Conservation (phyloP, 371 early-diverging fungal species). For the Umbelopsis sp. region DNA sequence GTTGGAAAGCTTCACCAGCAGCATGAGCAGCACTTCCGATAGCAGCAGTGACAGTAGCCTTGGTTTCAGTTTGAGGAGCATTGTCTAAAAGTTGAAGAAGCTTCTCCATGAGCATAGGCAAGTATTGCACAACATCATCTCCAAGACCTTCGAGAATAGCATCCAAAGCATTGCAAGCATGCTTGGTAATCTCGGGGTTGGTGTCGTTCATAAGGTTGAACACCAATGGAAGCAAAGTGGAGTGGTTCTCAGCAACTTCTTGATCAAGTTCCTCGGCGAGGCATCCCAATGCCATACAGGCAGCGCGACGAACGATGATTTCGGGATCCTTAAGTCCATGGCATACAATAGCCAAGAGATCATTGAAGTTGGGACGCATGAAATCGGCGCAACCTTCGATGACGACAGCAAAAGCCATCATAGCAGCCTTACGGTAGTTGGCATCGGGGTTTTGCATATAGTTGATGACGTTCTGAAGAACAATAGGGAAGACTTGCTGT, state of each 20-base stretch:
- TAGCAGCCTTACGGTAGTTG: conserved; percentile 79
- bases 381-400: conserved; percentile 88
- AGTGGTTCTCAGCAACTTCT: conserved; percentile 80
- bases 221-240: conserved; percentile 79
- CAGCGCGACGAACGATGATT: conserved; percentile 78
- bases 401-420: conserved; percentile 86
- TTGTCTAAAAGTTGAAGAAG: conserved; percentile 72
- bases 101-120: conserved; percentile 82
- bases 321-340: conserved; percentile 82
- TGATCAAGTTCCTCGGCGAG: conserved; percentile 82
- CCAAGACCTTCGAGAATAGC: conserved; percentile 85
- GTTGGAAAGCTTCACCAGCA: conserved; percentile 73
- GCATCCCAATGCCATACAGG: conserved; percentile 86
- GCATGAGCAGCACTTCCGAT: conserved; percentile 91
- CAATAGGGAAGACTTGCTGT: conserved; percentile 82
- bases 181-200: conserved; percentile 71
- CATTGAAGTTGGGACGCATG: conserved; percentile 73
- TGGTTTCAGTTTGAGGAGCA: conserved; percentile 62
- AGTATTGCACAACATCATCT: conserved; percentile 77
- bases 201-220: conserved; percentile 81
- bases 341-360: conserved; percentile 74
- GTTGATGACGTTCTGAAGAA: conserved; percentile 68
- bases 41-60: conserved; percentile 77
- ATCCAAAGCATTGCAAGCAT: conserved; percentile 86
- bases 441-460: conserved; percentile 81